Evolutionary conservation across 306 rosid genomes (phyloP).

Genomic region (Vigna nakashimae): DNA sequence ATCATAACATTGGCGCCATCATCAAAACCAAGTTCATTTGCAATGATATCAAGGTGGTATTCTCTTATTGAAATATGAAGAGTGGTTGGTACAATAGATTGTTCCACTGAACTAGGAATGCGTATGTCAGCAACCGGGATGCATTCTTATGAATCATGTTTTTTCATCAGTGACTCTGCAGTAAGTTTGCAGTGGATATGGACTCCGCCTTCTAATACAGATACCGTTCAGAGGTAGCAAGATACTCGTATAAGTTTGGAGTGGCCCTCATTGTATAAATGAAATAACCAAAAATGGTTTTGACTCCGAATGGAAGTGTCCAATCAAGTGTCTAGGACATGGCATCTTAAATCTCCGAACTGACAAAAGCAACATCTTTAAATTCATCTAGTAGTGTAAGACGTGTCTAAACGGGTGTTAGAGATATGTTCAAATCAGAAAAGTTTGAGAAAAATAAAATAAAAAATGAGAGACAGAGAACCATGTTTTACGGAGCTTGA

Average conservation of each 20-base stretch:
- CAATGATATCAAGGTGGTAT: conserved; percentile 81
- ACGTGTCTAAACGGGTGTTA: neutral
- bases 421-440: neutral
- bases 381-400: neutral
- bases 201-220: conserved; percentile 72
- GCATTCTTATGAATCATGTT: conserved; percentile 49
- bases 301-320: conserved; percentile 52
- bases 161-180: conserved; percentile 50
- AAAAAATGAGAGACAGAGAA: too few relatives aligned
- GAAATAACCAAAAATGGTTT: conserved; percentile 65
- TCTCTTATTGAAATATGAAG: conserved; percentile 63
- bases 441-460: neutral
- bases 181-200: conserved; percentile 60
- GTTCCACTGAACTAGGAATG: conserved; percentile 71
- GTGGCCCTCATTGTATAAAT: conserved; percentile 60
- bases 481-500: too few relatives aligned
- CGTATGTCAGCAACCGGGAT: conserved; percentile 55
- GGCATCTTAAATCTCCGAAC: neutral
- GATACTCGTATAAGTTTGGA: conserved; percentile 56
- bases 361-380: neutral
- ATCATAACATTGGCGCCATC: conserved; percentile 70
- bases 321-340: neutral
- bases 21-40: conserved; percentile 75
- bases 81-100: conserved; percentile 61
- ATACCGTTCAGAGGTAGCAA: conserved; percentile 59